phyloP scores from a whole-genome alignment of 208 protist genomes.

The Acanthamoeba polyphaga region DNA sequence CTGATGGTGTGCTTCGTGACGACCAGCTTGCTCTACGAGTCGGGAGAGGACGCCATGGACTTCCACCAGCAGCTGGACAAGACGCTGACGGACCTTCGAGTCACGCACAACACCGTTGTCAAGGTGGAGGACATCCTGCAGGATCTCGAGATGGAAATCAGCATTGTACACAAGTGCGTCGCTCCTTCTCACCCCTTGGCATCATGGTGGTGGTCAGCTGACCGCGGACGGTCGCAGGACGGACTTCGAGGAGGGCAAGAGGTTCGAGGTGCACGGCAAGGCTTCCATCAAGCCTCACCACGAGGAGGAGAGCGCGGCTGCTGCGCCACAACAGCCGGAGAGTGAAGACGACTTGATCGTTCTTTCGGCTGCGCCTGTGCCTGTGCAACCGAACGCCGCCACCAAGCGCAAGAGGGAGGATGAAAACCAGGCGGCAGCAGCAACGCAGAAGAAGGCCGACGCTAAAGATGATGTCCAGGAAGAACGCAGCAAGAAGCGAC shows the following conservation, averaged over 20 bases:
- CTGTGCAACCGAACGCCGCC: not conserved
- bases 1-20: not conserved
- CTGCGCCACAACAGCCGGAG: not conserved
- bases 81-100: not conserved
- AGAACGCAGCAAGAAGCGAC: not conserved
- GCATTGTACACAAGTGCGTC: conserved; percentile 33
- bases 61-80: conserved; percentile 48
- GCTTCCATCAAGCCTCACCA: not conserved
- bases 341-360: conserved; percentile 18
- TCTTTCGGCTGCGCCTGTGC: not conserved
- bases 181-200: not conserved
- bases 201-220: too few species aligned
- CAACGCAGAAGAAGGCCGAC: not conserved
- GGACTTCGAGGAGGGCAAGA: conserved; percentile 40
- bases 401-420: conserved; percentile 4
- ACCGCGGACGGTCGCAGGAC: not conserved
- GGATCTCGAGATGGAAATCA: conserved; percentile 41
- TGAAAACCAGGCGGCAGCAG: not conserved
- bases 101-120: conserved; percentile 58
- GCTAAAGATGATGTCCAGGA: not conserved
- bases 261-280: conserved; percentile 15
- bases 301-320: not conserved
- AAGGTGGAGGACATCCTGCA: conserved; percentile 56
- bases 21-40: conserved; percentile 49
- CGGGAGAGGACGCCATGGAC: conserved; percentile 50